These are phyloP conservation scores for Stephania cephalantha DNA, from an alignment of 164 flowering plant species.

Conservation along the genomic window DNA sequence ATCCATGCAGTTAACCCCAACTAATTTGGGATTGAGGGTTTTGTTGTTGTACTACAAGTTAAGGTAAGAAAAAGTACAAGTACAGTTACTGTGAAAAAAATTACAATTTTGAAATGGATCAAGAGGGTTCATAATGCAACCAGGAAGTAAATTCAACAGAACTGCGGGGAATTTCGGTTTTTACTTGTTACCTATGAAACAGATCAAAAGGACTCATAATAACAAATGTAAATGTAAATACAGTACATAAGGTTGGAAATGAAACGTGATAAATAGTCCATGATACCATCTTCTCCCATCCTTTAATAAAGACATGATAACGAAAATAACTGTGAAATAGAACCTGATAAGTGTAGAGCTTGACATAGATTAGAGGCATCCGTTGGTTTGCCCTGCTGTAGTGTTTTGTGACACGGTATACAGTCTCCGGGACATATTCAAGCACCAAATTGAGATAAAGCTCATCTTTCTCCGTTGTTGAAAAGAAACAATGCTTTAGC, in stretches of 20 bases:
- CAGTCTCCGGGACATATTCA: slow-evolving; percentile 79
- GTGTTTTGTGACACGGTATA: slow-evolving; percentile 57
- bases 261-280: neutral
- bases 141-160: too few relatives aligned
- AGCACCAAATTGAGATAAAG: slow-evolving; percentile 74
- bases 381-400: slow-evolving; percentile 62
- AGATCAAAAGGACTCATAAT: too few relatives aligned
- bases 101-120: too few relatives aligned
- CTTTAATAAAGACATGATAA: neutral
- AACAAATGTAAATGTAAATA: too few relatives aligned
- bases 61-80: too few relatives aligned
- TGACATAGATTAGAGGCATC: slow-evolving; percentile 69
- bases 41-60: too few relatives aligned
- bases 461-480: slow-evolving; percentile 72
- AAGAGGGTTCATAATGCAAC: too few relatives aligned
- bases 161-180: too few relatives aligned
- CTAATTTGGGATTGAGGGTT: too few relatives aligned
- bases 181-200: too few relatives aligned
- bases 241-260: neutral
- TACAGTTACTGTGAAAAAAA: too few relatives aligned
- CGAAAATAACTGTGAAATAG: neutral
- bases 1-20: too few relatives aligned
- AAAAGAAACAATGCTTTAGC: slow-evolving; percentile 71
- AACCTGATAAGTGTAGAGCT: slow-evolving; percentile 67
- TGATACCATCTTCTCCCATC: neutral